phyloP scores from a whole-genome alignment of 2,329 filamentous ascomycete genomes.

The Aspergillus udagawae region DNA sequence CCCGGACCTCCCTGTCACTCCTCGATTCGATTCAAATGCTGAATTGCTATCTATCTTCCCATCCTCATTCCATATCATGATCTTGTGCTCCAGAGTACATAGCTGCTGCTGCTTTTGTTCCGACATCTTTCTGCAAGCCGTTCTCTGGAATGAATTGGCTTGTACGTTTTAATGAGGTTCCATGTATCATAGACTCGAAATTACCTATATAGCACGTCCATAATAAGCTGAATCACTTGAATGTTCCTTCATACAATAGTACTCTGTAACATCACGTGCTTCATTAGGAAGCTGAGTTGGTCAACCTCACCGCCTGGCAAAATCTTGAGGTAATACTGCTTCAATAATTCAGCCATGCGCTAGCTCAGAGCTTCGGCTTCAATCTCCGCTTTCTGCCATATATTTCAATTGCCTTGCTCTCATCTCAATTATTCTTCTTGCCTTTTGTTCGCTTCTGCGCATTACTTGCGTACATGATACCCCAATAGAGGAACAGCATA shows the following conservation, averaged over 20 bases:
- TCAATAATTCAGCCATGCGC: conserved; percentile 7
- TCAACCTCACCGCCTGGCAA: conserved; percentile 5
- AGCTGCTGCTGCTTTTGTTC: conserved; percentile 10
- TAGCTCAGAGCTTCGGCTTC: conserved; percentile 7
- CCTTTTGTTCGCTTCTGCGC: not conserved
- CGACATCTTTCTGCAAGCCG: conserved; percentile 9
- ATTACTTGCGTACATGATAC: conserved; percentile 13
- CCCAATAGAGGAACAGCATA: conserved; percentile 8
- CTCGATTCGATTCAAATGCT: conserved; percentile 1
- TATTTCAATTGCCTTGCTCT: not conserved
- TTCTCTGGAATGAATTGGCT: conserved; percentile 1
- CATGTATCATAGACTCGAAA: conserved; percentile 14
- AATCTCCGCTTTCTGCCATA: conserved; percentile 1
- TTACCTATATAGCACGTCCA: not conserved
- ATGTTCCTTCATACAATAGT: not conserved
- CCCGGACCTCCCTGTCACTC: not conserved
- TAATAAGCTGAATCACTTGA: not conserved
- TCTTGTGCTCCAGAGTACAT: conserved; percentile 23
- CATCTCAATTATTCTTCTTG: not conserved
- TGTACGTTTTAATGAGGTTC: conserved; percentile 13
- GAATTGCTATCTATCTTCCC: conserved; percentile 10
- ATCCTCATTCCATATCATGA: conserved; percentile 23
- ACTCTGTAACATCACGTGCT: not conserved
- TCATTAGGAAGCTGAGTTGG: not conserved
- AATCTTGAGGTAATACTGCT: conserved; percentile 7